phyloP scores from a whole-genome alignment of 1,284 basidiomycete genomes.

The Tetrapyrgos nigripes region DNA sequence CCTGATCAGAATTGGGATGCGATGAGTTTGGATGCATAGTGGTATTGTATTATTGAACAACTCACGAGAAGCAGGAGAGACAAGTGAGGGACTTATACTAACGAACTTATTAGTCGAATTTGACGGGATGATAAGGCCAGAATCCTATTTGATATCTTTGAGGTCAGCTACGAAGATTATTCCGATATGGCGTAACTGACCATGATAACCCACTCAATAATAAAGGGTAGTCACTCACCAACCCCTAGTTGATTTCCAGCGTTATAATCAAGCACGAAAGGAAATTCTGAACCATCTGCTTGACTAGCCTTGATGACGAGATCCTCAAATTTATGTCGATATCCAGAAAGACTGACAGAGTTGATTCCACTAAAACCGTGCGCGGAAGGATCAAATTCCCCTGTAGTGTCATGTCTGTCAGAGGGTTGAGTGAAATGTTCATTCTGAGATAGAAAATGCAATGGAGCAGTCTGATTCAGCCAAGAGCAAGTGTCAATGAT shows the following conservation, averaged over 20 bases:
- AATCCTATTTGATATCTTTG: no score
- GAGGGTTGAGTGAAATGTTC: slow-evolving; percentile 24
- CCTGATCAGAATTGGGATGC: slow-evolving; percentile 11
- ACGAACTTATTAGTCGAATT: slow-evolving; percentile 4
- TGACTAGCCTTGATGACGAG: slow-evolving; percentile 22
- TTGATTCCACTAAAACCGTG: slow-evolving; percentile 34
- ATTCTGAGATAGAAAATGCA: slow-evolving; percentile 16
- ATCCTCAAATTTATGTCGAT: slow-evolving; percentile 27
- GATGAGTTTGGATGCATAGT: not conserved
- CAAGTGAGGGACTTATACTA: not conserved
- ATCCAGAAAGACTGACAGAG: slow-evolving; percentile 36
- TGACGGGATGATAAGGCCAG: not conserved
- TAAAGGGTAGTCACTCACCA: slow-evolving; percentile 22
- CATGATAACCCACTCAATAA: no score
- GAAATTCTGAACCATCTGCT: slow-evolving; percentile 24
- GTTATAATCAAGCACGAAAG: slow-evolving; percentile 41
- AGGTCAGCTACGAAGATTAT: no score
- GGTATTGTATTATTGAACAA: not conserved
- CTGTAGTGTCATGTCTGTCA: slow-evolving; percentile 24
- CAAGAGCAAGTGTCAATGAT: not conserved
- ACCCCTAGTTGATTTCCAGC: slow-evolving; percentile 38
- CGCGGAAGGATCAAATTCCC: slow-evolving; percentile 26
- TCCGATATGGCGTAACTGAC: no score
- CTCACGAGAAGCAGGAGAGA: slow-evolving; percentile 10
- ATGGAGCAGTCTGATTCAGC: not conserved